Evolutionary conservation across 306 rosid species (phyloP).

Genomic region (Begonia peltatifolia): DNA sequence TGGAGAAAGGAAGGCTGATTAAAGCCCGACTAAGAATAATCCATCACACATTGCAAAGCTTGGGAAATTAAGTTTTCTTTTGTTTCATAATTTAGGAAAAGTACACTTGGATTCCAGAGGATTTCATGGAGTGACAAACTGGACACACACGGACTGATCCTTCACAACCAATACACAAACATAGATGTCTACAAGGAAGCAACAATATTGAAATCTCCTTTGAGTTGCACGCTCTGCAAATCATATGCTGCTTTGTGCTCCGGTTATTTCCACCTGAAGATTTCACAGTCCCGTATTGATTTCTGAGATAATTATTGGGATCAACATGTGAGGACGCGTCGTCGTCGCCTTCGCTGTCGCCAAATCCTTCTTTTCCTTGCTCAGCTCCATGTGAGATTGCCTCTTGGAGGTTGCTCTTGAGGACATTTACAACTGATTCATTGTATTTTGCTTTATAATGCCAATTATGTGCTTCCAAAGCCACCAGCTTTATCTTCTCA

Average conservation of each 20-base stretch:
- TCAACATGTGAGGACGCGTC: conserved; percentile 55
- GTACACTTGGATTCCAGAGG: conserved; percentile 55
- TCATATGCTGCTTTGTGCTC: conserved; percentile 27
- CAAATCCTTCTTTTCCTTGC: conserved; percentile 86
- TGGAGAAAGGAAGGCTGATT: too few species aligned
- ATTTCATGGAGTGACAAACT: conserved; percentile 59
- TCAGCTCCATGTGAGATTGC: conserved; percentile 82
- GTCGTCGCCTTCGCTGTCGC: conserved; percentile 85
- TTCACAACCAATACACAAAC: conserved; percentile 83
- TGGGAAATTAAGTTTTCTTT: not conserved
- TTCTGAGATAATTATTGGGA: conserved; percentile 30
- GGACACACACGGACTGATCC: conserved; percentile 58
- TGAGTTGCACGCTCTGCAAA: conserved; percentile 53
- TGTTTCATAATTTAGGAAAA: conserved; percentile 35
- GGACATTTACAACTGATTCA: conserved; percentile 66
- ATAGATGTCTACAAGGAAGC: conserved; percentile 87
- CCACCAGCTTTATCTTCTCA: conserved; percentile 74
- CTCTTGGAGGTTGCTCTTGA: conserved; percentile 71
- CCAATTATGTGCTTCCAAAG: conserved; percentile 80
- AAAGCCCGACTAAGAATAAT: too few species aligned
- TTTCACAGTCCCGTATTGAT: too few species aligned
- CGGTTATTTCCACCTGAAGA: not conserved
- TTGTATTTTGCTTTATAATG: conserved; percentile 73
- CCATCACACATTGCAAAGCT: too few species aligned
- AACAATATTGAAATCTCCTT: conserved; percentile 70